Evolutionary conservation across 805 yeast species (phyloP).

Genomic region (Kluyveromyces nonfermentans): DNA sequence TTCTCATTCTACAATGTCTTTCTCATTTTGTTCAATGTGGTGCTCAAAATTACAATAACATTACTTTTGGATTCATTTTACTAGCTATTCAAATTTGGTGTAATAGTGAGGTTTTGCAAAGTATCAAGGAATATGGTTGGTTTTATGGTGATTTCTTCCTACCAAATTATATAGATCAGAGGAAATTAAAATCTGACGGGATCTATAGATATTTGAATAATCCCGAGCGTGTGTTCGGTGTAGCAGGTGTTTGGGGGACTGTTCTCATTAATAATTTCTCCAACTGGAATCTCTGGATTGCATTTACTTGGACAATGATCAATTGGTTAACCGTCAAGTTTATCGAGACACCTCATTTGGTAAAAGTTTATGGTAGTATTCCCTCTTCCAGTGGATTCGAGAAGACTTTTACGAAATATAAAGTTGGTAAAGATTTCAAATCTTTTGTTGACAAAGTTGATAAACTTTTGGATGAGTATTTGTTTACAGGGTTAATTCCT

Average conservation of each 20-base stretch:
- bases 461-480: conserved; percentile 2
- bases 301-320: conserved; percentile 56
- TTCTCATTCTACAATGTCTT: conserved; percentile 34
- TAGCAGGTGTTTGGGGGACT: conserved; percentile 70
- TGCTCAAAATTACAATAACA: conserved; percentile 25
- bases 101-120: conserved; percentile 53
- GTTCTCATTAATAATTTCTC: conserved; percentile 51
- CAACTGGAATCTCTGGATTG: conserved; percentile 38
- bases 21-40: conserved; percentile 21
- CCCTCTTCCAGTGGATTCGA: conserved; percentile 48
- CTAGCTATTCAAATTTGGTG: conserved; percentile 60
- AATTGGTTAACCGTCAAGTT: conserved; percentile 60
- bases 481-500: background rate
- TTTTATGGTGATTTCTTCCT: conserved; percentile 79
- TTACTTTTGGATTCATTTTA: conserved; percentile 50
- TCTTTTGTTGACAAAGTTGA: conserved; percentile 35
- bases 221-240: conserved; percentile 73
- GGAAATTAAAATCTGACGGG: conserved; percentile 62
- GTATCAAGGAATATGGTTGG: conserved; percentile 83
- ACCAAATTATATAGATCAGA: conserved; percentile 39
- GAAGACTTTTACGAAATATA: conserved; percentile 30
- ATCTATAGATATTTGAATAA: conserved; percentile 74
- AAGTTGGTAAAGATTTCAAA: conserved; percentile 29
- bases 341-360: conserved; percentile 72
- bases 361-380: conserved; percentile 60